phyloP scores from a whole-genome alignment of 129 eudicot genomes.

The Logfia minima region DNA sequence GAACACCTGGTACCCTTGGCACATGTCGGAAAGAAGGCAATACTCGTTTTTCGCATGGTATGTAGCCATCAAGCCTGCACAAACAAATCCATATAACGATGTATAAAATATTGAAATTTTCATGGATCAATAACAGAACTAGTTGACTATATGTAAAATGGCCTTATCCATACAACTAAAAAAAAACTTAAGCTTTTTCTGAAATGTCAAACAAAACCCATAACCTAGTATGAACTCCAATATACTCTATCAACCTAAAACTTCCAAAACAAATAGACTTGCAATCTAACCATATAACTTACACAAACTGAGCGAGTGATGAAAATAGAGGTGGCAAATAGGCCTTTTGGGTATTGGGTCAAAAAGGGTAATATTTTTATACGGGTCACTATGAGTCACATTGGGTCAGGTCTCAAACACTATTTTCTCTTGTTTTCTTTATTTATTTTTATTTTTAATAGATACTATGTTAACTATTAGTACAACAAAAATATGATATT shows the following conservation, averaged over 20 bases:
- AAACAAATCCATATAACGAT: neutral
- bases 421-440: no score
- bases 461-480: neutral
- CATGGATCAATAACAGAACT: neutral
- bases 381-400: neutral
- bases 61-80: conserved; percentile 81
- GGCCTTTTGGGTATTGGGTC: neutral
- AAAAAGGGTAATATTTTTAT: neutral
- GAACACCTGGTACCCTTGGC: conserved; percentile 87
- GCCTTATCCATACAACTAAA: neutral
- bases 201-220: neutral
- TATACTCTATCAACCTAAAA: neutral
- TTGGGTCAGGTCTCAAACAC: neutral
- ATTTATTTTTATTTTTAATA: no score
- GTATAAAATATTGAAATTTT: neutral
- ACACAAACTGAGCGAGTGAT: neutral
- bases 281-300: neutral
- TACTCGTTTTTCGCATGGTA: conserved; percentile 96
- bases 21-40: conserved; percentile 89
- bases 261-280: neutral
- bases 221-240: neutral
- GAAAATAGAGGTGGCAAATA: neutral
- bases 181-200: neutral
- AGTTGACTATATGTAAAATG: neutral
- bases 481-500: neutral